A percentile compares a stretch with the other conserved stretches of the same genome.
Evolutionary conservation across 2,329 filamentous ascomycete species (phyloP).

Genomic region (Aspergillus terreus): DNA sequence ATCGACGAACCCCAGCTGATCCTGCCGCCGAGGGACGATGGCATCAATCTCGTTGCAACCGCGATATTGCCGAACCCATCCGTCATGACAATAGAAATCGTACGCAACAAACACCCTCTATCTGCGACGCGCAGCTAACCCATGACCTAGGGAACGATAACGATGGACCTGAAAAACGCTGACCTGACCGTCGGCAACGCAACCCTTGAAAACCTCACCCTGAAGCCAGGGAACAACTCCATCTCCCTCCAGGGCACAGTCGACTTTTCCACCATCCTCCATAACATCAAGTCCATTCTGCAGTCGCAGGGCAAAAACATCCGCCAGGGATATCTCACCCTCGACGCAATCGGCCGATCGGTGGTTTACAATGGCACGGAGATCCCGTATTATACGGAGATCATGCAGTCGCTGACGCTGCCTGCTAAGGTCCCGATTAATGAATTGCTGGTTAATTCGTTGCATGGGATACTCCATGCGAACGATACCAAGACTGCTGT

Average conservation of each 20-base stretch:
- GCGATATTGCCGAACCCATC: conserved; percentile 19
- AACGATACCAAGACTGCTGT: neutral
- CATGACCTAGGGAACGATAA: conserved; percentile 10
- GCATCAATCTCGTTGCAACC: conserved; percentile 20
- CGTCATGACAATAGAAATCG: conserved; percentile 18
- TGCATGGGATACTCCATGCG: conserved; percentile 4
- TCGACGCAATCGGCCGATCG: conserved; percentile 8
- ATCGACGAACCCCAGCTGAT: conserved; percentile 18
- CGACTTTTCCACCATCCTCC: conserved; percentile 11
- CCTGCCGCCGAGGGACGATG: conserved; percentile 15
- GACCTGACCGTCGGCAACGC: conserved; percentile 17
- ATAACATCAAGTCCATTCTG: conserved; percentile 13
- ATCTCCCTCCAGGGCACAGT: conserved; percentile 16
- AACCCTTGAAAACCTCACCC: conserved; percentile 13
- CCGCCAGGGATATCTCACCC: conserved; percentile 1
- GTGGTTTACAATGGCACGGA: conserved; percentile 14
- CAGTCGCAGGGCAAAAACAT: conserved; percentile 13
- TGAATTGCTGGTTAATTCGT: conserved; percentile 16
- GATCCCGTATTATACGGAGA: conserved; percentile 20
- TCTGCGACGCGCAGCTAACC: neutral
- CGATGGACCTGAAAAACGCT: conserved; percentile 17
- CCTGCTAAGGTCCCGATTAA: conserved; percentile 12
- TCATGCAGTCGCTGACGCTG: conserved; percentile 14
- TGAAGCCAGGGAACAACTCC: conserved; percentile 20
- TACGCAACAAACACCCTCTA: neutral